Evolutionary conservation across 768 basidiomycete genomes (phyloP), one percentile per base, ranked within the genome.

Genomic region (Hypholoma sublateritium): DNA sequence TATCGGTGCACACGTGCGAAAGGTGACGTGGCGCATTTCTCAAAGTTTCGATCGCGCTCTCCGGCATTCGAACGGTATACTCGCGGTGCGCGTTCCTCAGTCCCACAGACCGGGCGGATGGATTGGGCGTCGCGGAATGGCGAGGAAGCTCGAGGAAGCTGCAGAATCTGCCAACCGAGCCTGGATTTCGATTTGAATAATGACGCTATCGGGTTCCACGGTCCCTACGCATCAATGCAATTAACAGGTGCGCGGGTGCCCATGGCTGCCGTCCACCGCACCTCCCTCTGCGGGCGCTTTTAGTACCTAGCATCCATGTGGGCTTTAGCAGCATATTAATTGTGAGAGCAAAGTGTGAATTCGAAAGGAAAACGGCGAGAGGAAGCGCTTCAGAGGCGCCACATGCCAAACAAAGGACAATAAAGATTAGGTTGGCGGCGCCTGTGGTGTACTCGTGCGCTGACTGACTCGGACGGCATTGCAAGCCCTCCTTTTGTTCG

Each of bases 1-100:
- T 67, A 68, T 64, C 55, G 36, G 46, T 50, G 60, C 64, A 66
- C 73, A 70, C 72, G 73, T 71, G 72, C 65, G 65, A 69, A 67
- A 64, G 66, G 62, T 77, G 76, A 77, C 76, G 76, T 77, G 76
- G 76, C 76, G 65, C 17, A 44, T 60, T 44, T 56, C 37, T 62
- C 43, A 45, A 56, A 55, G 50, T 51, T 57, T 57, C 52, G 53
- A 53, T 46, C 55, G 43, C 42, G 42, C 48, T 42, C 53, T 58
- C 65, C 62, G 56, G 48, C 46, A 60, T 59, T 62, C 56, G 44
- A 19, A 46, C 49, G 59, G 19, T 43, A 44, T 37, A 36, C 9
- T 32, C 5, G 28, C 28, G 22, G 47, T 42, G 51, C 37, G 32
- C 35, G 36, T 25, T 47, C 19, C 48, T 56, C 58, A 45, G 42